Base-by-base conservation (phyloP, 1,284 basidiomycete genomes). In the Puccinia triticina region DNA sequence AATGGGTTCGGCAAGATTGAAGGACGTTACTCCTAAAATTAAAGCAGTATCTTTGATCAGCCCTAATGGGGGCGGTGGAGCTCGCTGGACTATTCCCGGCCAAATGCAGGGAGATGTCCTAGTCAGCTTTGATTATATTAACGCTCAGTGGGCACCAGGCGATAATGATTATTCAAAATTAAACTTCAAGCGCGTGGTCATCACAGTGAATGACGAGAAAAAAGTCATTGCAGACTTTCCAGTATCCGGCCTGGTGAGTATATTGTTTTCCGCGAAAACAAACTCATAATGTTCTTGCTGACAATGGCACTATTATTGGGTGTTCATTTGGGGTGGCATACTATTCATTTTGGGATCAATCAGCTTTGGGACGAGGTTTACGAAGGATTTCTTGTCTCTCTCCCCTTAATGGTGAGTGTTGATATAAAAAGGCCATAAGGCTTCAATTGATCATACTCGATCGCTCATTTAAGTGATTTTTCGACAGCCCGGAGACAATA, bases 41-140 rank as follows among this genome's bases (percentile, higher is more conserved):
- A 48, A 74, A 57, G 79, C 72, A 10, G 61, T 75, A 23, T 40
- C 71, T 29, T 26, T 2, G 18, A 66, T 82, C 8, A 50, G 59
- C 32, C 48, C 69, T 1, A 53, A 82, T 66, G 71, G 72, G n/a
- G 18, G 23, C 7, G 79, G 57, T 18, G 48, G 55, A 40, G 72
- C 74, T 1, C 59, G 59, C 34, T 82, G 69, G 55, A 55, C 1
- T 34, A 53, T 82, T 32, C 55, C 69, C 10, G 79, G 59, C 3
- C 55, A 50, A 43, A 37, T 59, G 12, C 16, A 37, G 34, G 79
- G 79, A 21, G 48, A 64, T 37, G 48, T 55, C 21, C 46, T 82
- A 21, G 59, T 82, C 32, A 73, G 71, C 59, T 53, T 82, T 75
- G 79, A 82, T 64, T 82, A 50, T 37, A 82, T 82, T 34, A 82